Conservation (phyloP, 139 green algal species). For the Auxenochlorella pyrenoidosa region DNA sequence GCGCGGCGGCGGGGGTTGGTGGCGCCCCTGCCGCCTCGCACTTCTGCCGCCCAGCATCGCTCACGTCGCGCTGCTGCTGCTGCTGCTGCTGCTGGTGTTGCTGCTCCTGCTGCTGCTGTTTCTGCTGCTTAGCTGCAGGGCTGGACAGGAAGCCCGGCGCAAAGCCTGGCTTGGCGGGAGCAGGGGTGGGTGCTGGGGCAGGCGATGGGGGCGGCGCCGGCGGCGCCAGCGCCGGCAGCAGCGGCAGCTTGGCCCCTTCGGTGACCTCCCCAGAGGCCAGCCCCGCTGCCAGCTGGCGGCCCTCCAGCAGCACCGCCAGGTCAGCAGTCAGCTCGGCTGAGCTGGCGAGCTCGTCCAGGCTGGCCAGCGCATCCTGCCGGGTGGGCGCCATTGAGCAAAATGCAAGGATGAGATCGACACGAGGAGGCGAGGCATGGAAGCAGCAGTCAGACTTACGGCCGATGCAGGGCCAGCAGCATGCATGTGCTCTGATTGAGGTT, state of each 20-base stretch:
- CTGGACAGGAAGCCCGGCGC: background rate
- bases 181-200: background rate
- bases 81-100: background rate
- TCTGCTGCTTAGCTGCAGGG: background rate
- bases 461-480: no score
- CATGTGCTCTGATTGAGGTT: no score
- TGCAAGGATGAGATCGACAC: no score
- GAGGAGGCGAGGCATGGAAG: no score
- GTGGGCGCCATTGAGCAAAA: background rate
- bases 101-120: background rate
- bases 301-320: constrained; percentile 29
- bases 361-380: constrained; percentile 37
- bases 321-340: background rate
- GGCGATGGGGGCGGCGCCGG: background rate
- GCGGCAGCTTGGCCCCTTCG: constrained; percentile 24
- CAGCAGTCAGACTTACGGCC: no score
- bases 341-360: constrained; percentile 20
- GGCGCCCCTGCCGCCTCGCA: no score
- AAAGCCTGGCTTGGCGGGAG: background rate
- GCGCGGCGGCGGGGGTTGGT: background rate
- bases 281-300: constrained; percentile 34
- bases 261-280: constrained; percentile 1
- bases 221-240: constrained; percentile 9
- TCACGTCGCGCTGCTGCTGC: constrained; percentile 6
- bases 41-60: background rate